Conservation (phyloP, 225 moss, liverwort and hornwort genomes). For the Takakia lepidozioides region DNA sequence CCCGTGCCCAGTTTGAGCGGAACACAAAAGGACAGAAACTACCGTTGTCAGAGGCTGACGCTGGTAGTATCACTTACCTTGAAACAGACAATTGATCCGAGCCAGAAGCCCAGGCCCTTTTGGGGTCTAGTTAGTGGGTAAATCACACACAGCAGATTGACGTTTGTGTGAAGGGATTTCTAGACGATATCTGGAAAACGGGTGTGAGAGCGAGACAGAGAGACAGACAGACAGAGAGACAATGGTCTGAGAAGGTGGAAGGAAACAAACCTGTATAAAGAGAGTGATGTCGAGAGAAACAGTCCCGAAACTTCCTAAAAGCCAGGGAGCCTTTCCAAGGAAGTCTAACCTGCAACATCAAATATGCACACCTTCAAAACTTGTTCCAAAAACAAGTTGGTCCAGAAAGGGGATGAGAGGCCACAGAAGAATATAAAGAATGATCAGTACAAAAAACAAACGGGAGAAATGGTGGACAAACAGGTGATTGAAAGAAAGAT, state of each 20-base stretch:
- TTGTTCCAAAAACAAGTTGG: background rate
- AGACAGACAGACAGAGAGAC: too few relatives aligned
- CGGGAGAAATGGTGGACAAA: background rate
- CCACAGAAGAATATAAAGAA: background rate
- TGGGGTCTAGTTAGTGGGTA: too few relatives aligned
- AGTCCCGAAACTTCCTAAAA: slow-evolving; percentile 78
- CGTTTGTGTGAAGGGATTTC: background rate
- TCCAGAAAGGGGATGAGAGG: background rate
- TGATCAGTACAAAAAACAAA: background rate
- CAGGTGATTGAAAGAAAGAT: background rate
- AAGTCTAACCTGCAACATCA: slow-evolving; percentile 40
- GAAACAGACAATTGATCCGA: too few relatives aligned
- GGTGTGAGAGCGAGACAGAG: too few relatives aligned
- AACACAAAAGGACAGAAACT: too few relatives aligned
- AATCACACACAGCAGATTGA: too few relatives aligned
- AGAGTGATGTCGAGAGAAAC: slow-evolving; percentile 63
- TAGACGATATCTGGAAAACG: too few relatives aligned
- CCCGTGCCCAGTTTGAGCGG: too few relatives aligned
- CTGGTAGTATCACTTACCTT: too few relatives aligned
- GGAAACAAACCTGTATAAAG: slow-evolving; percentile 45
- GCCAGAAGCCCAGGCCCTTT: too few relatives aligned
- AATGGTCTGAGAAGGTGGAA: background rate
- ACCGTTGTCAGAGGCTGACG: too few relatives aligned
- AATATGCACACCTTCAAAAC: too few relatives aligned
- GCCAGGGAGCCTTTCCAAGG: slow-evolving; percentile 62